Evolutionary conservation across 129 eudicot genomes (phyloP), one percentile per base, ranked within the genome.

Genomic region (Artemisia annua): DNA sequence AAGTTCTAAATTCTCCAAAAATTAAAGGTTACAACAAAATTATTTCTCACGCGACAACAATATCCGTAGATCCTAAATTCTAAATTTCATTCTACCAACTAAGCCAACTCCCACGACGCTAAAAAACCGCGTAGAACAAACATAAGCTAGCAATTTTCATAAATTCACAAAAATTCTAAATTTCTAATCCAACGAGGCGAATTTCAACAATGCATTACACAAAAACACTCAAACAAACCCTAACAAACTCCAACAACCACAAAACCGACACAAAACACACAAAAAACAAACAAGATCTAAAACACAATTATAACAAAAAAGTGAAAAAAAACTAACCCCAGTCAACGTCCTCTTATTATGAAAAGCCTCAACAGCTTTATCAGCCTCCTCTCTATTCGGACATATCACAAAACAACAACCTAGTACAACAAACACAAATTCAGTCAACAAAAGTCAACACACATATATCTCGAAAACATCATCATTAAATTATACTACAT

Each of bases 331-430:
- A 71, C 85, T 81, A 69, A 93, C 98, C 81, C 98, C 98, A 12
- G 98, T 90, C 65, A 94, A 78, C 11, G 97, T 90, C 79, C 77
- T 87, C 85, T 90, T 84, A 74, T 94, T 90, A 79, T 94, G 98
- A 75, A 83, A 94, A 28, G 86, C 97, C 75, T 77, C 75, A 66
- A 94, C 92, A 3, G 89, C 97, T 86, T 94, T 94, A 82, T 94
- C 98, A 2, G 97, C 97, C 76, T 94, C 98, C 59, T 90, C 86
- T 66, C 98, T 84, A 55, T 92, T 84, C 73, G 98, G 96, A 78
- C 98, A 94, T 60, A 89, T 83, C 51, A 94, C 84, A 78, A 94
- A 94, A 64, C 98, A 94, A 84, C 98, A 94, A 54, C 98, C 98
- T 94, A 81, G 43, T 72, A 64, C 55, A 67, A 63, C 54, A 53